Evolutionary conservation across 306 rosid species (phyloP).

Genomic region (Carpinus fangiana): DNA sequence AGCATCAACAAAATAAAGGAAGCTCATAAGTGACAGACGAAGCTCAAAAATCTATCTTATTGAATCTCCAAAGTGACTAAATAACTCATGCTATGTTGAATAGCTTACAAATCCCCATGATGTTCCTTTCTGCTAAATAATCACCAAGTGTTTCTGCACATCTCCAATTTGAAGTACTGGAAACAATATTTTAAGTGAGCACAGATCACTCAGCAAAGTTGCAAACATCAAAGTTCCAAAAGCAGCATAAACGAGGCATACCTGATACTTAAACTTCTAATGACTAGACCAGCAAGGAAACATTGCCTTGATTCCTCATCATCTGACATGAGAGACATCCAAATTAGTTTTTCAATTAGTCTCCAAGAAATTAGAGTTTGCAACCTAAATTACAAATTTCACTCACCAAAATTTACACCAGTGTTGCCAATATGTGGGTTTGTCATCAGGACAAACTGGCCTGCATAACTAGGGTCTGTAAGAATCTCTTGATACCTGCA

Average conservation of each 20-base stretch:
- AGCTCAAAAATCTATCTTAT: neutral
- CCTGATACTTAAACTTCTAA: constrained; percentile 86
- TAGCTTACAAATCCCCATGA: constrained; percentile 98
- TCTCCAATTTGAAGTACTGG: constrained; percentile 95
- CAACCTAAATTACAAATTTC: constrained; percentile 2
- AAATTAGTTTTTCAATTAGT: constrained; percentile 5
- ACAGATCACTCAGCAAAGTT: constrained; percentile 18
- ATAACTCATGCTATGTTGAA: constrained; percentile 6
- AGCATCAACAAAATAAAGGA: constrained; percentile 17
- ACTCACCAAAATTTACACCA: constrained; percentile 81
- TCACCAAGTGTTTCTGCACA: constrained; percentile 62
- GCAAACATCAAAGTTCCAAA: neutral
- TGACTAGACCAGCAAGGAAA: constrained; percentile 85
- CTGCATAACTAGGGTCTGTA: constrained; percentile 97
- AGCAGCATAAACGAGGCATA: constrained; percentile 25
- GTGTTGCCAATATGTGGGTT: constrained; percentile 96
- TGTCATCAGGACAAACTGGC: constrained; percentile 93
- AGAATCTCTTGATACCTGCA: constrained; percentile 93
- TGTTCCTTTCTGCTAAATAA: constrained; percentile 78
- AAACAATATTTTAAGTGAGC: constrained; percentile 23
- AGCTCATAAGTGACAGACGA: neutral
- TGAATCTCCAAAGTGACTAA: neutral
- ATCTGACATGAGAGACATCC: constrained; percentile 44
- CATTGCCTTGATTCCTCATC: constrained; percentile 82
- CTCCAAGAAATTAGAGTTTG: constrained; percentile 11